Percentiles rank a stretch among this genome's conserved stretches.
phyloP scores from a whole-genome alignment of 176 grass and related monocot species.

The Aegilops sharonensis region DNA sequence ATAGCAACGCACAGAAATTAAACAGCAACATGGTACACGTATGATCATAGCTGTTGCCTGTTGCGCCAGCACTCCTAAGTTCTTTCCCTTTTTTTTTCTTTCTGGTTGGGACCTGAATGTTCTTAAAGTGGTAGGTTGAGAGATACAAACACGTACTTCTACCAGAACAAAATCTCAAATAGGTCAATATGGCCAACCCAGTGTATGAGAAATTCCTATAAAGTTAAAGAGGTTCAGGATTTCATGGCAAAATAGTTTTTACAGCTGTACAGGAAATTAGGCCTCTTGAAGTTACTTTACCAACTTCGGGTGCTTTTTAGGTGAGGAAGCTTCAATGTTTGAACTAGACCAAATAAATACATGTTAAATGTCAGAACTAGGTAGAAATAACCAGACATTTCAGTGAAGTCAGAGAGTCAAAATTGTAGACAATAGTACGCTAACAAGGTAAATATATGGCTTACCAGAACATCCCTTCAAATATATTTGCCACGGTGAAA shows the following conservation, averaged over 20 bases:
- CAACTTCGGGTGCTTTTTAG: neutral
- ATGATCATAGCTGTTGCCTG: neutral
- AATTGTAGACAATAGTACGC: neutral
- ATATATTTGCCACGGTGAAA: slow-evolving; percentile 99
- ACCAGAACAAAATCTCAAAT: neutral
- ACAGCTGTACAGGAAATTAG: neutral
- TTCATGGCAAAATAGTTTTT: neutral
- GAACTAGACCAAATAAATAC: slow-evolving; percentile 4
- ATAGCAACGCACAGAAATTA: slow-evolving; percentile 6
- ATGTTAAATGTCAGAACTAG: neutral
- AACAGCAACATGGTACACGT: neutral
- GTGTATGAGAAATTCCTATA: neutral
- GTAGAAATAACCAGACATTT: neutral
- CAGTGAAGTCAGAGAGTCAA: neutral
- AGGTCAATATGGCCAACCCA: neutral
- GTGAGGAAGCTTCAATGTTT: neutral
- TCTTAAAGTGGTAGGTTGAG: neutral
- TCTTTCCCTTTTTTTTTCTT: neutral
- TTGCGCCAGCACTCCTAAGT: neutral
- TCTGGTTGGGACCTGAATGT: slow-evolving; percentile 7
- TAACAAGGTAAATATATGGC: slow-evolving; percentile 8
- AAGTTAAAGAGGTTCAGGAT: neutral
- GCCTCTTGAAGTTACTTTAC: neutral
- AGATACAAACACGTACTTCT: slow-evolving; percentile 20
- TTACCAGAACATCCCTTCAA: slow-evolving; percentile 99